Conservation (phyloP, 495 filamentous ascomycete species). For the Staphylotrichum tortipilum region DNA sequence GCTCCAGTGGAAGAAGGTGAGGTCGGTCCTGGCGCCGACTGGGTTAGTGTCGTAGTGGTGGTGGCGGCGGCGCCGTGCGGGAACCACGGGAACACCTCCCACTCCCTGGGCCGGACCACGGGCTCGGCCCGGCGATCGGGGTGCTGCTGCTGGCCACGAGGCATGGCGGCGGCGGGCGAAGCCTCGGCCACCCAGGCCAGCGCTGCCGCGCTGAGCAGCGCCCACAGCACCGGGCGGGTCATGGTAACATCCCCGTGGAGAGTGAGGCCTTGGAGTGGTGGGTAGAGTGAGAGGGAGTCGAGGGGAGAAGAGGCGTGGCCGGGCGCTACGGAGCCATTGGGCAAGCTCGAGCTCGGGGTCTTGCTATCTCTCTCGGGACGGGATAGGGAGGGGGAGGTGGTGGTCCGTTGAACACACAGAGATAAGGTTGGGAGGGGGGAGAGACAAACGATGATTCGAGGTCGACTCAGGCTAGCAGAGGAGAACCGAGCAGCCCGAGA, state of each 20-base stretch:
- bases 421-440: no score
- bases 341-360: neutral
- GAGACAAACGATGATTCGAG: conserved; percentile 18
- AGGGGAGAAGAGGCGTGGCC: conserved; percentile 4
- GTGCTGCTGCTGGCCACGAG: neutral
- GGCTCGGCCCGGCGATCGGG: neutral
- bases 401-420: neutral
- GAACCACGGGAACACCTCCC: conserved; percentile 1
- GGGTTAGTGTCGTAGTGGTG: conserved; percentile 15
- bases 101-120: neutral
- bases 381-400: neutral
- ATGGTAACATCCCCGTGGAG: conserved; percentile 7
- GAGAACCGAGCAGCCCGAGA: conserved; percentile 13
- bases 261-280: neutral
- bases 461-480: conserved; percentile 9
- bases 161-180: conserved; percentile 5
- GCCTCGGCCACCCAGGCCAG: conserved; percentile 6
- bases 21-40: conserved; percentile 8
- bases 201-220: conserved; percentile 6
- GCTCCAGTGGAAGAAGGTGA: neutral
- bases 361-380: neutral
- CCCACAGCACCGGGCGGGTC: conserved; percentile 9
- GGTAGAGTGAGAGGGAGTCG: neutral
- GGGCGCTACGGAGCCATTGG: conserved; percentile 13
- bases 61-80: neutral